phyloP scores from a whole-genome alignment of 768 basidiomycete genomes.

The Pleurotus eryngii region DNA sequence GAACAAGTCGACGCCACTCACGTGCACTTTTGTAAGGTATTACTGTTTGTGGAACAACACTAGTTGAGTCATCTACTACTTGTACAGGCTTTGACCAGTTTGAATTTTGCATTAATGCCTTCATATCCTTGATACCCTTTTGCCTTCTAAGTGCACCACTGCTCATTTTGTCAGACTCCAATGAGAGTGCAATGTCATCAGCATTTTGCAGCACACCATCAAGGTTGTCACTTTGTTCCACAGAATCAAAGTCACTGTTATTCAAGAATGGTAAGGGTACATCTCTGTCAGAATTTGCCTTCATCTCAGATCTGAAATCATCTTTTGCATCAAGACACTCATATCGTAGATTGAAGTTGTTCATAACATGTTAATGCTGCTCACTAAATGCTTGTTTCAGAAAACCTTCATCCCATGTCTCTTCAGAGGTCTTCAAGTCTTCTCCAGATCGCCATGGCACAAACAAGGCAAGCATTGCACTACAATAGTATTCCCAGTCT shows the following conservation, averaged over 20 bases:
- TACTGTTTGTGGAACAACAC: not conserved
- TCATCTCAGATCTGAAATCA: constrained; percentile 17
- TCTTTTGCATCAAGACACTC: constrained; percentile 25
- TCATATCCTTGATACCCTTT: not conserved
- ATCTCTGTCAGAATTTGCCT: not conserved
- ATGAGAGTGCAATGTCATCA: not conserved
- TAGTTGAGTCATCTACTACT: not conserved
- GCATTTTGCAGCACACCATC: not conserved
- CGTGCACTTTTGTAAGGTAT: not conserved
- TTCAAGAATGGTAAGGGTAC: not conserved
- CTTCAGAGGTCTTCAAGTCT: constrained; percentile 18
- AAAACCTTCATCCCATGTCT: constrained; percentile 23
- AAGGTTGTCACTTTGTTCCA: not conserved
- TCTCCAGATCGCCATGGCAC: constrained; percentile 27
- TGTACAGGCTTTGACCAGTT: not conserved
- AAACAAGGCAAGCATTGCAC: constrained; percentile 30
- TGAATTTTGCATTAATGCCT: not conserved
- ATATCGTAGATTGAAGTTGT: constrained; percentile 22
- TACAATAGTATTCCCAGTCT: constrained; percentile 29
- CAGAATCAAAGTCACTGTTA: not conserved
- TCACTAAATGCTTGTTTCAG: constrained; percentile 6
- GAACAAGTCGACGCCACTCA: not conserved
- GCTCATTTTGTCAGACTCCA: not conserved
- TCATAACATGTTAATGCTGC: constrained; percentile 13
- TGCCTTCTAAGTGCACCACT: not conserved